These are phyloP conservation scores for Acer yangbiense DNA, from an alignment of 345 rosid genomes.

Conservation along the genomic window DNA sequence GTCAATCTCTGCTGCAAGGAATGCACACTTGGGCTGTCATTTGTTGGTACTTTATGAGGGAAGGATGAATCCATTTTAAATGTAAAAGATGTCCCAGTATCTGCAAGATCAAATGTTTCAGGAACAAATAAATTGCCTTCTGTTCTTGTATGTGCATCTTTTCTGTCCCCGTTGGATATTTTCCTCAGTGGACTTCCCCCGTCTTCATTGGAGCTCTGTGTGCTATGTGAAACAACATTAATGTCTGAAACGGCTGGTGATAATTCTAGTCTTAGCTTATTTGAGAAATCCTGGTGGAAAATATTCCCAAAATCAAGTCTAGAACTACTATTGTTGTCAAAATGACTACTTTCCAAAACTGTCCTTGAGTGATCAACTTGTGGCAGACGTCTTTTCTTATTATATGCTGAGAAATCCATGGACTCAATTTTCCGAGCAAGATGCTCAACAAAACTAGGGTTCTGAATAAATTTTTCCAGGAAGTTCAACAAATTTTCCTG, in stretches of 20 bases:
- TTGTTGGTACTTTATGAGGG: slow-evolving; percentile 42
- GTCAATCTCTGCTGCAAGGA: slow-evolving; percentile 44
- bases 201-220: slow-evolving; percentile 81
- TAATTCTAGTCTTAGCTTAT: slow-evolving; percentile 74
- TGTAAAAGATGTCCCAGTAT: slow-evolving; percentile 69
- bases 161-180: slow-evolving; percentile 52
- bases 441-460: slow-evolving; percentile 60
- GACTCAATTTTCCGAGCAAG: slow-evolving; percentile 64
- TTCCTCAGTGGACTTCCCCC: slow-evolving; percentile 51
- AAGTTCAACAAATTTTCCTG: slow-evolving; percentile 59
- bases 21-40: slow-evolving; percentile 40
- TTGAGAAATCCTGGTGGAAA: slow-evolving; percentile 74
- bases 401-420: slow-evolving; percentile 69
- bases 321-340: slow-evolving; percentile 62
- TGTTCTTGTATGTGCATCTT: slow-evolving; percentile 45
- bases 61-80: slow-evolving; percentile 43
- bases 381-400: slow-evolving; percentile 82
- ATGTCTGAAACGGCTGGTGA: slow-evolving; percentile 83
- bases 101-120: slow-evolving; percentile 74
- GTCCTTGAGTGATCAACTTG: slow-evolving; percentile 59
- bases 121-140: slow-evolving; percentile 50
- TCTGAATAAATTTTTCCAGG: slow-evolving; percentile 58
- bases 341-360: slow-evolving; percentile 51
- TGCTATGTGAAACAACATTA: slow-evolving; percentile 75
- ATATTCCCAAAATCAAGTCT: slow-evolving; percentile 64